phyloP scores from a whole-genome alignment of 2,329 filamentous ascomycete genomes.

The Exserohilum rostratum region DNA sequence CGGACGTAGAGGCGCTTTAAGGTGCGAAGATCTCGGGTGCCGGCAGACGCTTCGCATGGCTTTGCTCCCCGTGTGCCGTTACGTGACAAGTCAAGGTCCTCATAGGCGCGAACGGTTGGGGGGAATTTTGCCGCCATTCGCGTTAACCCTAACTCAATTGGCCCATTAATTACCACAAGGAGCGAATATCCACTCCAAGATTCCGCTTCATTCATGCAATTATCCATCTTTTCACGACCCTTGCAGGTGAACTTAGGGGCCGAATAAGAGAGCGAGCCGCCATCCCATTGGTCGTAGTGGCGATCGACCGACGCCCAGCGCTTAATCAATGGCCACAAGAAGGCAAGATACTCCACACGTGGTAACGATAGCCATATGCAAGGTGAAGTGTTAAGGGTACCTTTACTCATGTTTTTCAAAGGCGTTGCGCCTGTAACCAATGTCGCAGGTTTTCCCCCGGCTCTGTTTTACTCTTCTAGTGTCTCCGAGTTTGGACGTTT shows the following conservation, averaged over 20 bases:
- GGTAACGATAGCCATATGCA: constrained; percentile 1
- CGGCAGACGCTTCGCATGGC: constrained; percentile 1
- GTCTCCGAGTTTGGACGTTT: background rate
- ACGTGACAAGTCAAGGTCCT: background rate
- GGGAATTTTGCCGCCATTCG: constrained; percentile 13
- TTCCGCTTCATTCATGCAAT: constrained; percentile 9
- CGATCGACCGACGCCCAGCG: constrained; percentile 14
- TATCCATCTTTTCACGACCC: constrained; percentile 9
- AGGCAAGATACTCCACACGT: constrained; percentile 1
- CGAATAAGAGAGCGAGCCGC: constrained; percentile 14
- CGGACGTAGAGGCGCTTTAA: background rate
- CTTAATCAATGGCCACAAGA: constrained; percentile 17
- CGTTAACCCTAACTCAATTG: background rate
- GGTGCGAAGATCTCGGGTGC: constrained; percentile 3
- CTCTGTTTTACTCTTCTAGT: background rate
- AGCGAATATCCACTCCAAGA: background rate
- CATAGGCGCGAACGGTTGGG: constrained; percentile 4
- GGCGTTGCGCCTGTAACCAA: background rate
- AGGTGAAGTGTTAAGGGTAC: background rate
- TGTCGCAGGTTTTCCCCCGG: background rate
- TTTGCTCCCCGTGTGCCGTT: constrained; percentile 1
- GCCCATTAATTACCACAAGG: background rate
- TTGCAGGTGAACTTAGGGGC: constrained; percentile 4
- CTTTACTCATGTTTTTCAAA: background rate
- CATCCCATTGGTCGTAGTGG: background rate